Evolutionary conservation across 1,284 basidiomycete species (phyloP), one percentile per base, ranked within the genome.

Genomic region (Mycosarcoma mackinlayi): DNA sequence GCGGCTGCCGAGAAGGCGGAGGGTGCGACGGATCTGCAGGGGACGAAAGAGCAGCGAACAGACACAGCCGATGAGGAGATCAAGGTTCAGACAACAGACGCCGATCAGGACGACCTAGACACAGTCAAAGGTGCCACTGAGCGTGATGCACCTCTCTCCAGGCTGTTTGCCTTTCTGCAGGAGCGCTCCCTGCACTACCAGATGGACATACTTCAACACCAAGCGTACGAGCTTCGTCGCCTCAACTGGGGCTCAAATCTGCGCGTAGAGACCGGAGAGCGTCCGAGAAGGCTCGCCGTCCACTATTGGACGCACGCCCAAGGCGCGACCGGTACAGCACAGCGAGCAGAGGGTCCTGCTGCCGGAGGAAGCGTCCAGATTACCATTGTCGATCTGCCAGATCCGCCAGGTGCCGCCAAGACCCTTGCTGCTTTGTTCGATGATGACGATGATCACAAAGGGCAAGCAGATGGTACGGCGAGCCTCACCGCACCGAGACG

Each of bases 181-280:
- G 74, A 78, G 54, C 70, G 77, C 21, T 62, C 80, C 2, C 57
- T 81, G 9, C 67, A 79, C 30, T 79, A 81, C 28, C 79, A 77
- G 52, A 66, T 82, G 35, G 75, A 79, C 40, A 80, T 81, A 34
- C 44, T 82, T 24, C 58, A 75, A 18, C 70, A 71, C 25, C 80
- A 82, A 46, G 69, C 76, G 0, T 57, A 70, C 40, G 69, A 77
- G 33, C 62, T 79, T 11, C 48, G 58, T 21, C 62, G 69, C 1
- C 61, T 75, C 31, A 72, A 73, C 19, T 80, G 78, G 79, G 76
- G 75, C 7, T 44, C 50, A 13, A 73, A 67, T 19, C 44, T 81
- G 8, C 61, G 63, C 28, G 58, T 64, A 28, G 49, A 59, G 31
- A 63, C 65, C 3, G 38, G 51, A 16, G 52, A 61, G 40, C 51